Base-by-base conservation (phyloP, 768 basidiomycete species). In the Steccherinum ochraceum region DNA sequence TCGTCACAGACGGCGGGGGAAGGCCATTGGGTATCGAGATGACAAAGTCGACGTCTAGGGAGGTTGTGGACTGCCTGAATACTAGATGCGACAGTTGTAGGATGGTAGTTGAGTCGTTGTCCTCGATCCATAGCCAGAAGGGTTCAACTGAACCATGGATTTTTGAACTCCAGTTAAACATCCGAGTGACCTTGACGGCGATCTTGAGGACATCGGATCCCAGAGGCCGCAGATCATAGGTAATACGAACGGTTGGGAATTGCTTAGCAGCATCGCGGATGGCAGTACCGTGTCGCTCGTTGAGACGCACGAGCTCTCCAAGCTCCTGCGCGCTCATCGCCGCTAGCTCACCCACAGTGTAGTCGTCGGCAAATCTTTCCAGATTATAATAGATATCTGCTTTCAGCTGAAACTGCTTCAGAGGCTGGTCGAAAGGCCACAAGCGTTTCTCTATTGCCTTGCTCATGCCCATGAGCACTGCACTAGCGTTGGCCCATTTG, bases 101-200 rank as follows among this genome's bases (percentile, higher is more conserved):
- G 59, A 98, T 94, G 30, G 77, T 77, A n/a, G 77, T 56, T n/a
- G 83, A 86, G 26, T 86, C 78, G 30, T 84, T 75, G 60, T 94
- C 92, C 69, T 98, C 93, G 2, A 96, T 71, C 96, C 96, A 98
- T 24, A 99, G 66, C 85, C 91, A 97, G 69, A 97, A 97, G 1
- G 91, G 86, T 65, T 98, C 92, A 1, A 73, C 71, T 11, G 70
- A 72, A 0, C 86, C 88, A 58, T 96, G 93, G 2, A 84, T 58
- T 64, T 80, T 87, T 21, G 70, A 59, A 57, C 74, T 86, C 95
- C 96, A 98, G 12, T 77, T 77, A 67, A 97, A 99, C 5, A 75
- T 68, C 21, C 81, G 80, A 13, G 69, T 68, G 25, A 93, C 73
- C 1, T 70, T 74, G 46, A 91, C 75, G 1, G 72, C 72, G 27